phyloP scores from a whole-genome alignment of 2,329 filamentous ascomycete species.

The Escovopsis sp. region DNA sequence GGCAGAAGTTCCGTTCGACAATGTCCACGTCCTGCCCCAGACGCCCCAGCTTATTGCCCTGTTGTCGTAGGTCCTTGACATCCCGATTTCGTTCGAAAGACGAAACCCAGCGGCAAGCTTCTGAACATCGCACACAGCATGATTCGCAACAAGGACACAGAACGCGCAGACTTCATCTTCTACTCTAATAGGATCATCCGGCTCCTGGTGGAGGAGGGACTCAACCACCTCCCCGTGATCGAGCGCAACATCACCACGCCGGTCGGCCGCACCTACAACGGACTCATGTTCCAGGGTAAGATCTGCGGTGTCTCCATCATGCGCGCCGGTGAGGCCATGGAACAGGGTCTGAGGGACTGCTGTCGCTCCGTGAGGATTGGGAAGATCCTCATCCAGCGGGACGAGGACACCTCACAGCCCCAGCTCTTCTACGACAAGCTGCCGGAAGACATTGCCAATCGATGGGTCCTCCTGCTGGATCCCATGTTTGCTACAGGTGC shows the following conservation, averaged over 20 bases:
- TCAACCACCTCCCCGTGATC: slow-evolving; percentile 90
- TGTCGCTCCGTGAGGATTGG: slow-evolving; percentile 96
- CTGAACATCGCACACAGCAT: slow-evolving; percentile 47
- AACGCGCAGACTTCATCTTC: slow-evolving; percentile 95
- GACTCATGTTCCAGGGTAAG: slow-evolving; percentile 91
- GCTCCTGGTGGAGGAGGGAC: slow-evolving; percentile 85
- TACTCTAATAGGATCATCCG: slow-evolving; percentile 98
- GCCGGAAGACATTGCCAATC: slow-evolving; percentile 77
- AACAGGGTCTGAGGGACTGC: slow-evolving; percentile 89
- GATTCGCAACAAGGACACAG: slow-evolving; percentile 83
- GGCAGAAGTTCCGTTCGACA: slow-evolving; percentile 63
- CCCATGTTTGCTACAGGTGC: slow-evolving; percentile 98
- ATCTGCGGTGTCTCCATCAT: slow-evolving; percentile 98
- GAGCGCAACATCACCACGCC: slow-evolving; percentile 83
- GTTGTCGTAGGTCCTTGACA: slow-evolving; percentile 60
- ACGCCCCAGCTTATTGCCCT: slow-evolving; percentile 95
- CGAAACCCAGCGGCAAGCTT: slow-evolving; percentile 1
- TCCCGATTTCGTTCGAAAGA: neutral
- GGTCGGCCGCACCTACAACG: slow-evolving; percentile 73
- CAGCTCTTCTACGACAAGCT: slow-evolving; percentile 97
- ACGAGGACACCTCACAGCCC: slow-evolving; percentile 85
- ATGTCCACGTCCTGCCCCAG: slow-evolving; percentile 80
- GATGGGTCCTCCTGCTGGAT: slow-evolving; percentile 89
- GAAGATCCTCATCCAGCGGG: slow-evolving; percentile 94
- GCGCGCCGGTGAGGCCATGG: slow-evolving; percentile 96